Evolutionary conservation across 495 filamentous ascomycete species (phyloP).

Genomic region (Saxophila tyrrhenica): DNA sequence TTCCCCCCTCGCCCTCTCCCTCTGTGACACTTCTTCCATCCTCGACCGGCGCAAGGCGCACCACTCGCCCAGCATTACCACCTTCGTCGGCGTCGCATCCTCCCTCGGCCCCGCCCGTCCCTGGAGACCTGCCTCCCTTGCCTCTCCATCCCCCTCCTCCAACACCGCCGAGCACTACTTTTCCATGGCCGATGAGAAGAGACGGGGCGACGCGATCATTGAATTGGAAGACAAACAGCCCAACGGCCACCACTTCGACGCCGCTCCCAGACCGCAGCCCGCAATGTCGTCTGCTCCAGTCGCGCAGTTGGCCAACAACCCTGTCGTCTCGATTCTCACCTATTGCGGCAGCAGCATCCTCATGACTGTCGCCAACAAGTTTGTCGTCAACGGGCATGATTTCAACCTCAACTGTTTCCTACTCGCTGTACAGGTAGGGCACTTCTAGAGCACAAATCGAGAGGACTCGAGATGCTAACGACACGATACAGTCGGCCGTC

Average conservation of each 20-base stretch:
- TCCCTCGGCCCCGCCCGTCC: slow-evolving; percentile 2
- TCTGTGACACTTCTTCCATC: neutral
- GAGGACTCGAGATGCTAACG: neutral
- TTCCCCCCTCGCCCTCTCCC: neutral
- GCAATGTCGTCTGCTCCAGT: slow-evolving; percentile 11
- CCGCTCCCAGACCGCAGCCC: slow-evolving; percentile 30
- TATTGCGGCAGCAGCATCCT: slow-evolving; percentile 93
- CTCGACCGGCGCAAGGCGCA: neutral
- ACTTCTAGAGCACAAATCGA: neutral
- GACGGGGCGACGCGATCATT: slow-evolving; percentile 16
- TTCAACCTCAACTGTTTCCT: slow-evolving; percentile 98
- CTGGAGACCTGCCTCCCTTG: slow-evolving; percentile 10
- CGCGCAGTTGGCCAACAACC: slow-evolving; percentile 44
- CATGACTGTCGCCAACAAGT: slow-evolving; percentile 99
- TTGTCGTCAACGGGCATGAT: slow-evolving; percentile 75
- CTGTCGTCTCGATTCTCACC: slow-evolving; percentile 66
- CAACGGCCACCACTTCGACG: slow-evolving; percentile 35
- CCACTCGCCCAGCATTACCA: slow-evolving; percentile 6
- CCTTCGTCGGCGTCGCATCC: slow-evolving; percentile 11
- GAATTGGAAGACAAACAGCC: slow-evolving; percentile 40
- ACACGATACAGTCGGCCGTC: slow-evolving; percentile 60
- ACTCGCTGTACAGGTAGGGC: slow-evolving; percentile 74
- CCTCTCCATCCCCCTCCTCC: slow-evolving; percentile 9
- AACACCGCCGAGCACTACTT: neutral
- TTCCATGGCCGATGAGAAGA: slow-evolving; percentile 51